Conservation (phyloP, 352 stramenopile species). For the Aphanomyces stellatus region DNA sequence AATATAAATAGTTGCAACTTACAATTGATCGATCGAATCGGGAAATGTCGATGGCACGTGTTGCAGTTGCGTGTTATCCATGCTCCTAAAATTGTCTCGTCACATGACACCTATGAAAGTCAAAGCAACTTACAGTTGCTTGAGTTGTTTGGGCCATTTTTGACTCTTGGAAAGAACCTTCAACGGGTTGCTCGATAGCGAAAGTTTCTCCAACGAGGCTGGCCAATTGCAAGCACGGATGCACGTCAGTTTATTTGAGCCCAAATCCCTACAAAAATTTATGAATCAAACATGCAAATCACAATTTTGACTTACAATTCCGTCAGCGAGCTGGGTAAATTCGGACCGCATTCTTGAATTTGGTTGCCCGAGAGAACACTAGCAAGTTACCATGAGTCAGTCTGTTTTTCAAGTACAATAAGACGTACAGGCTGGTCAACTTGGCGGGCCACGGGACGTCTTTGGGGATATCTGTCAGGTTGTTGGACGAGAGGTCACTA, state of each 20-base stretch:
- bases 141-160: background rate
- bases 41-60: background rate
- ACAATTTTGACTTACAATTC: background rate
- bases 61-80: conserved; percentile 1
- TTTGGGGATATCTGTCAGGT: background rate
- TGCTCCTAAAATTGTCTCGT: background rate
- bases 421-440: no score
- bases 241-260: background rate
- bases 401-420: no score
- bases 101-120: background rate
- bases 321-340: conserved; percentile 2
- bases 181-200: conserved; percentile 5
- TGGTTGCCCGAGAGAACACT: background rate
- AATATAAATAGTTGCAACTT: no score
- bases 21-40: background rate
- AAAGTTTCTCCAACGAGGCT: background rate
- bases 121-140: conserved; percentile 17
- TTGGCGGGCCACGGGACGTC: no score
- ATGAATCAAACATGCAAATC: no score
- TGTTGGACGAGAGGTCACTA: conserved; percentile 13
- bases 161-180: background rate
- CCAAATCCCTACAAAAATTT: background rate
- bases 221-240: background rate
- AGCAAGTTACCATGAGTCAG: no score
- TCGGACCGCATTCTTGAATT: background rate